phyloP scores from a whole-genome alignment of 495 filamentous ascomycete genomes.

The Cercophora newfieldiana region DNA sequence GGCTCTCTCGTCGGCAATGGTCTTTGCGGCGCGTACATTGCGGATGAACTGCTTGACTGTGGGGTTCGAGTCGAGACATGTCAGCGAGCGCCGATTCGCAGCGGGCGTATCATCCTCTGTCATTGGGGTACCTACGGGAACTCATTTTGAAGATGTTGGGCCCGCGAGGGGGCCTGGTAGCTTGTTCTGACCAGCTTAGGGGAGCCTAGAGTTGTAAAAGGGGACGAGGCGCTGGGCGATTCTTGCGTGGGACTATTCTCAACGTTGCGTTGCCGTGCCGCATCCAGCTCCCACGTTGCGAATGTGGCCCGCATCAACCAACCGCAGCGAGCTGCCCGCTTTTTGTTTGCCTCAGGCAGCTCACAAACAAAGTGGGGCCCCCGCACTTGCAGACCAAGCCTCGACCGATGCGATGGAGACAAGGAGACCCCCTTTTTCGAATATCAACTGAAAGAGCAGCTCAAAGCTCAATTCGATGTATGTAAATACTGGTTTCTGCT shows the following conservation, averaged over 20 bases:
- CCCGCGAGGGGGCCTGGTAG: constrained; percentile 44
- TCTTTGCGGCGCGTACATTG: constrained; percentile 97
- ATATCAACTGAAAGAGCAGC: no score
- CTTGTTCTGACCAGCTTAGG: constrained; percentile 39
- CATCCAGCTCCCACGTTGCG: not conserved
- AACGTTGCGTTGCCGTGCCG: not conserved
- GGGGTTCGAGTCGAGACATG: constrained; percentile 18
- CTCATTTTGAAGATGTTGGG: constrained; percentile 44
- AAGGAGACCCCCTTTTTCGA: no score
- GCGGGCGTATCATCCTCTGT: not conserved
- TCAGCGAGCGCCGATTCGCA: constrained; percentile 10
- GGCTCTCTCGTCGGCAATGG: constrained; percentile 95
- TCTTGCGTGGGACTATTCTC: not conserved
- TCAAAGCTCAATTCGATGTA: no score
- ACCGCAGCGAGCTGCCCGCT: not conserved
- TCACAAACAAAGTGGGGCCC: not conserved
- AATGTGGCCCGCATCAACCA: not conserved
- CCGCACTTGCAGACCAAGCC: no score
- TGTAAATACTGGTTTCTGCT: no score
- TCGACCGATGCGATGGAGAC: no score
- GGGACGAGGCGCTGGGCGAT: not conserved
- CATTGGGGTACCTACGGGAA: constrained; percentile 40
- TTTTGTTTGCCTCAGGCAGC: not conserved
- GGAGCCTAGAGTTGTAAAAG: constrained; percentile 30
- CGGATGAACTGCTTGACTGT: constrained; percentile 99